phyloP scores from a whole-genome alignment of 2,329 filamentous ascomycete genomes.

The Pseudogymnoascus sp. region DNA sequence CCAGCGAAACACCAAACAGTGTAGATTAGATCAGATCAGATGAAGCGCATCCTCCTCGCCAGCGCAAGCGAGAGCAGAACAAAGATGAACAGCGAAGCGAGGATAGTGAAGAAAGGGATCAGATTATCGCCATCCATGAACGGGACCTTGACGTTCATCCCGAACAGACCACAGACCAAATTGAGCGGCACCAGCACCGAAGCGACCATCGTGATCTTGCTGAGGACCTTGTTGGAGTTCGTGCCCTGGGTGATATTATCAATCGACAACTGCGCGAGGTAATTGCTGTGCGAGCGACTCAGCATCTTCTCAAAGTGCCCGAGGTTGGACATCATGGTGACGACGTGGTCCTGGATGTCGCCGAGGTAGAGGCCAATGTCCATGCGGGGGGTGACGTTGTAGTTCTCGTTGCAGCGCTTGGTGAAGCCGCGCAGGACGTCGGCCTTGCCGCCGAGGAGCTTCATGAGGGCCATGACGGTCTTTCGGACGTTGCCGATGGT shows the following conservation, averaged over 20 bases:
- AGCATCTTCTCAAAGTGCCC: conserved; percentile 97
- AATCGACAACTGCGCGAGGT: conserved; percentile 87
- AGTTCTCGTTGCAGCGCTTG: conserved; percentile 97
- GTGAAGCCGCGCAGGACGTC: conserved; percentile 96
- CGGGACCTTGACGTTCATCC: conserved; percentile 78
- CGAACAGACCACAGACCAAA: conserved; percentile 61
- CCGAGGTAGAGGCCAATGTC: conserved; percentile 95
- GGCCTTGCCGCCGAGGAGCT: conserved; percentile 92
- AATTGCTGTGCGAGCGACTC: conserved; percentile 88
- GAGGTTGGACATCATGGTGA: conserved; percentile 97
- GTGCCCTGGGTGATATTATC: conserved; percentile 86
- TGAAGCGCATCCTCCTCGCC: conserved; percentile 24
- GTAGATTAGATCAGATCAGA: conserved; percentile 15
- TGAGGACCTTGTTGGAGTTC: conserved; percentile 77
- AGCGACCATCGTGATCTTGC: conserved; percentile 89
- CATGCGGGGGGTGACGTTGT: conserved; percentile 87
- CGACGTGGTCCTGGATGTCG: conserved; percentile 97
- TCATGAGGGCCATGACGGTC: conserved; percentile 88
- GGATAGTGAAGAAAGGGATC: conserved; percentile 53
- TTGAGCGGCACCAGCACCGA: conserved; percentile 96
- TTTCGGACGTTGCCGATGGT: conserved; percentile 87
- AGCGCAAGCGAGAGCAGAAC: conserved; percentile 19
- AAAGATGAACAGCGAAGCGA: conserved; percentile 49
- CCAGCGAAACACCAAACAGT: neutral
- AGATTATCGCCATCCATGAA: conserved; percentile 41